Base-by-base conservation (phyloP, 139 green algal genomes). In the Chlamydomonas incerta region DNA sequence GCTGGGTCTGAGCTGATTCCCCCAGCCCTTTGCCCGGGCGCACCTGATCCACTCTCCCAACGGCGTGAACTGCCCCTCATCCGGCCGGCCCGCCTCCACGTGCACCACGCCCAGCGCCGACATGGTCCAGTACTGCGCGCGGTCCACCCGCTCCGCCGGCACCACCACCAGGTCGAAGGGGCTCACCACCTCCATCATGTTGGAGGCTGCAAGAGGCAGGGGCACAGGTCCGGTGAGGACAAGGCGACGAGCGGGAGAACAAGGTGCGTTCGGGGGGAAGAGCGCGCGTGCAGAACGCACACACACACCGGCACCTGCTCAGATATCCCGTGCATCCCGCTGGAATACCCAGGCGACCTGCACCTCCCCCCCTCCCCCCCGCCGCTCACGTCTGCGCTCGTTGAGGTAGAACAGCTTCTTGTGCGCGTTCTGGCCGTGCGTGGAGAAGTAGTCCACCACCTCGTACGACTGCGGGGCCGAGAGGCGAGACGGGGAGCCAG, bases 321-420 rank as follows among this genome's bases (percentile, higher is more conserved):
- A 63, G 57, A n/a, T n/a, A n/a, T n/a, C n/a, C n/a, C n/a, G n/a
- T n/a, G n/a, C n/a, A n/a, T n/a, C n/a, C n/a, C n/a, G n/a, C n/a
- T n/a, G n/a, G n/a, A n/a, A n/a, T n/a, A n/a, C n/a, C n/a, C n/a
- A n/a, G 13, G 15, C 52, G 52, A 58, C 52, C 15, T 58, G 13
- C 52, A 11, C 52, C 52, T 58, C 52, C 52, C 52, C 52, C 15
- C 52, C 52, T 15, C 52, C 52, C 52, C 52, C 52, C 15, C 21
- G 6, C n/a, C 29, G 63, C 72, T 75, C 58, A 90, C 87, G 46
- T 72, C 83, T 83, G 41, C 74, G 67, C 29, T 77, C 86, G 74
- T 89, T 88, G 58, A 90, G 79, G 81, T 92, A 88, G 79, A 92
- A 92, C 2, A 92, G 85, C 75, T 92, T 92, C 70, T 88, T 92